Percentiles rank a stretch among this genome's conserved stretches.
Conservation (phyloP, 345 rosid species). For the Pelargonium nanum region DNA sequence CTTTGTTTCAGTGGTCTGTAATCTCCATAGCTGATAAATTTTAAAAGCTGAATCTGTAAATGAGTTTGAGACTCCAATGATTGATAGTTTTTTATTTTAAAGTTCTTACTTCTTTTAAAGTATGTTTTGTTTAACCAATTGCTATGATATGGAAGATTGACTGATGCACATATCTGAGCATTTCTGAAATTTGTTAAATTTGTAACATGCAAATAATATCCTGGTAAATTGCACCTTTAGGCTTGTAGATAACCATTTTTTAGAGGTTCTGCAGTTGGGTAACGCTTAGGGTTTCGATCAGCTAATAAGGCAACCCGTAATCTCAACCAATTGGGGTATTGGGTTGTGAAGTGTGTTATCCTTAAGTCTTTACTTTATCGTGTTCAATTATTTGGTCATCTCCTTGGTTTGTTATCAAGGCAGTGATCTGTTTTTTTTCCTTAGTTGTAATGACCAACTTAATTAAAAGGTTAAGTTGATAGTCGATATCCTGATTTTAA, state of each 20-base stretch:
- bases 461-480: too few species aligned
- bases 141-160: neutral
- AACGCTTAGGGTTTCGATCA: too few species aligned
- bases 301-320: neutral
- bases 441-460: too few species aligned
- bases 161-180: neutral
- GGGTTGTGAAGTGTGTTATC: neutral
- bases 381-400: neutral
- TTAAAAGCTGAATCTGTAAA: neutral
- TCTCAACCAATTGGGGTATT: neutral
- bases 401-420: too few species aligned
- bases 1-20: too few species aligned
- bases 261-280: too few species aligned
- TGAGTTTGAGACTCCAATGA: neutral
- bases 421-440: too few species aligned
- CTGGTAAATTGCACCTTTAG: too few species aligned
- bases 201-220: too few species aligned
- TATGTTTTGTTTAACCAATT: neutral
- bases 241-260: too few species aligned
- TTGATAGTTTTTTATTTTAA: neutral
- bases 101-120: neutral
- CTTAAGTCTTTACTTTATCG: neutral
- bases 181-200: too few species aligned
- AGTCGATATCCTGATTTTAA: too few species aligned
- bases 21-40: neutral